Base-by-base conservation (phyloP, 73 alveolate species). In the Paramecium primaurelia region DNA sequence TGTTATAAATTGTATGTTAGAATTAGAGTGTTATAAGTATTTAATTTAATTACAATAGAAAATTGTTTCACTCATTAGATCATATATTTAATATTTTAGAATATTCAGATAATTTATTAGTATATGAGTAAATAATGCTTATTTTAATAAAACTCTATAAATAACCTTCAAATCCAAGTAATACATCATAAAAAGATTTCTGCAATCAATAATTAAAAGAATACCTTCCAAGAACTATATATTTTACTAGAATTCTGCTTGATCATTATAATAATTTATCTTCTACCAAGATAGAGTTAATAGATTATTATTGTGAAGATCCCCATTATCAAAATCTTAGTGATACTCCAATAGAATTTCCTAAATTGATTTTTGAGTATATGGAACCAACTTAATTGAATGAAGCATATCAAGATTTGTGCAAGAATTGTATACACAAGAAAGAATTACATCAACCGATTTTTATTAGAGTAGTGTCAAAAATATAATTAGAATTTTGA, bases 211-310 rank as follows among this genome's bases (percentile, higher is more conserved):
- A 64, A 64, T 44, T 73, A 7, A 12, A n/a, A 73, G 87, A 73
- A 5, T 73, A 73, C n/a, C 32, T 73, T 32, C 87, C 87, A 37
- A 73, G 87, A 73, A 12, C 32, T 1, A 73, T 73, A 16, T 73
- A 73, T 18, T 30, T 38, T 36, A 37, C 87, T 8, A 32, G 87
- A 32, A 30, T 73, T 6, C 16, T 73, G 18, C 16, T 73, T 0
- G 87, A 73, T 73, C 87, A 73, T 73, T 30, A 73, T n/a, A 73
- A 73, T 20, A 37, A 36, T 40, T 44, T 73, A 16, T 32, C 87
- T 37, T 44, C 87, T 16, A 73, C 64, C 12, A 73, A 73, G 34
- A 36, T 73, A 73, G 87, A 73, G 26, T 73, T 73, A 20, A 22
- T 37, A 30, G 87, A 73, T 73, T 73, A 37, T 44, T 73, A 14